Conservation (phyloP, 2,329 filamentous ascomycete genomes). For the Sclerotinia borealis region DNA sequence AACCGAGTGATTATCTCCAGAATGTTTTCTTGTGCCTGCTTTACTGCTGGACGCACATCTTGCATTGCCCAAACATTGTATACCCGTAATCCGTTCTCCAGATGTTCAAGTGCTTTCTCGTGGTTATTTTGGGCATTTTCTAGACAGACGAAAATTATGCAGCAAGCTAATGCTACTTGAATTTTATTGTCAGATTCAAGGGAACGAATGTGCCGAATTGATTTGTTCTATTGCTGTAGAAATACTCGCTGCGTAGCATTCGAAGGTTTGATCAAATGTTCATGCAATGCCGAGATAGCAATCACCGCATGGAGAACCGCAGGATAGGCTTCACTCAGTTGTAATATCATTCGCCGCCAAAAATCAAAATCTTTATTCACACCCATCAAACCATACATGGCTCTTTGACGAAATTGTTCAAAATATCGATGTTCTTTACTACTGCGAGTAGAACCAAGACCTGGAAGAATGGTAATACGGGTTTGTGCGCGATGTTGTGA, state of each 20-base stretch:
- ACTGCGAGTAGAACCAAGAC: constrained; percentile 5
- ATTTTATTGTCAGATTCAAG: constrained; percentile 2
- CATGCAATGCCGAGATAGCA: constrained; percentile 15
- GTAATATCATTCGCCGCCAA: constrained; percentile 16
- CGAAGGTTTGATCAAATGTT: not conserved
- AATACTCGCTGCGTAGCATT: not conserved
- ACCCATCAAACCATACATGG: constrained; percentile 11
- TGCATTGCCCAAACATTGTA: constrained; percentile 13
- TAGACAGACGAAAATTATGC: constrained; percentile 20
- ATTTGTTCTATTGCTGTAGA: constrained; percentile 9
- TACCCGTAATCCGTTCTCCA: constrained; percentile 16
- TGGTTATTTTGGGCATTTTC: constrained; percentile 19
- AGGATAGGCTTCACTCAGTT: constrained; percentile 15
- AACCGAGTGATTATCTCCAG: constrained; percentile 12
- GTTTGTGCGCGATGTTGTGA: not conserved
- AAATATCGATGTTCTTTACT: constrained; percentile 17
- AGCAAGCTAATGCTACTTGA: constrained; percentile 17
- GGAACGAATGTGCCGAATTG: constrained; percentile 12
- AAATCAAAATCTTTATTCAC: constrained; percentile 16
- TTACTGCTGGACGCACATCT: constrained; percentile 1
- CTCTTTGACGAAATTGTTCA: constrained; percentile 15
- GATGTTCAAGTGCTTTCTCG: constrained; percentile 15
- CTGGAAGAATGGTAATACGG: not conserved
- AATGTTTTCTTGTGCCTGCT: constrained; percentile 3
- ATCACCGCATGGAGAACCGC: constrained; percentile 18